Evolutionary conservation across 2,329 filamentous ascomycete species (phyloP).

Genomic region (Aspergillus proliferans): DNA sequence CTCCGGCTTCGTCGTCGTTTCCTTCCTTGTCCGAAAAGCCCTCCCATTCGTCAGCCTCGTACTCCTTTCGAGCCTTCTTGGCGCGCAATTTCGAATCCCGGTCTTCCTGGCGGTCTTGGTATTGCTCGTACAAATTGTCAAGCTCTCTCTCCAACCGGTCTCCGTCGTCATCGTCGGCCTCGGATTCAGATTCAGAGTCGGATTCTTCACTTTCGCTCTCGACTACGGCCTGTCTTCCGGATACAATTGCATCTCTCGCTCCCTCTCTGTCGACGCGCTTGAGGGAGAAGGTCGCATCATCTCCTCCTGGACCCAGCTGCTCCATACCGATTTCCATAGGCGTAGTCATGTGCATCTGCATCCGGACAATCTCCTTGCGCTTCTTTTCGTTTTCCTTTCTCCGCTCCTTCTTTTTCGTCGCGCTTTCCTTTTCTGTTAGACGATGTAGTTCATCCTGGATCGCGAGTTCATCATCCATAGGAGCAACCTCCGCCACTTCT

Average conservation of each 20-base stretch:
- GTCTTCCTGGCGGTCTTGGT: constrained; percentile 71
- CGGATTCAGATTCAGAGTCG: constrained; percentile 53
- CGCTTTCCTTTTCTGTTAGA: constrained; percentile 70
- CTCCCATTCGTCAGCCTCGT: constrained; percentile 85
- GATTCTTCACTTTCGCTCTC: constrained; percentile 56
- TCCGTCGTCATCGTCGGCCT: constrained; percentile 67
- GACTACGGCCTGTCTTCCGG: constrained; percentile 67
- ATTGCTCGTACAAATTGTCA: constrained; percentile 80
- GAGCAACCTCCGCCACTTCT: constrained; percentile 74
- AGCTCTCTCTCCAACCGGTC: constrained; percentile 79
- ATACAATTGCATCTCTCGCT: constrained; percentile 61
- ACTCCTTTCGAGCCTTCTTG: constrained; percentile 77
- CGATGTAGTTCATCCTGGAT: constrained; percentile 82
- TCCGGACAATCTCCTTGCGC: constrained; percentile 85
- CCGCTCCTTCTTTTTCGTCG: constrained; percentile 74
- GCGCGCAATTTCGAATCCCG: constrained; percentile 81
- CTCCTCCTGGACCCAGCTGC: constrained; percentile 68
- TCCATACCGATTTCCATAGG: constrained; percentile 95
- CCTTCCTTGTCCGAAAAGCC: constrained; percentile 68
- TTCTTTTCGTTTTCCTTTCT: constrained; percentile 89
- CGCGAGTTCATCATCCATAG: constrained; percentile 90
- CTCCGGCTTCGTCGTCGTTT: constrained; percentile 55
- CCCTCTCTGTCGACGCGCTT: constrained; percentile 73
- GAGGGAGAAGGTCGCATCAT: constrained; percentile 79
- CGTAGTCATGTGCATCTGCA: constrained; percentile 96